Percentiles rank a stretch among this genome's conserved stretches.
These are phyloP conservation scores for Cymbopogon citratus DNA, from an alignment of 176 grass and related monocot species.

Conservation along the genomic window DNA sequence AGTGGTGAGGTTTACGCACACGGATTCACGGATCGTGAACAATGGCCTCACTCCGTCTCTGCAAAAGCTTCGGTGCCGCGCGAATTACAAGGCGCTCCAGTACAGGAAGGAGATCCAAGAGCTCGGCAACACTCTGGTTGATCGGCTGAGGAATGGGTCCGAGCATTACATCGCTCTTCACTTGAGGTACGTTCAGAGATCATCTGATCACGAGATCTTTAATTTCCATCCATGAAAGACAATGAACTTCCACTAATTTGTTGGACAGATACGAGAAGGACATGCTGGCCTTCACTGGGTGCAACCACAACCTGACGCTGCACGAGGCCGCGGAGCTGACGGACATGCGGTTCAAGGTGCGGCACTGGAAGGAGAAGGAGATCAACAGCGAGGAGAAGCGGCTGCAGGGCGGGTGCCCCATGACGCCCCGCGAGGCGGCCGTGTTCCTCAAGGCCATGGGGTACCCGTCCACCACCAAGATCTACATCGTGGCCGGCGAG, in stretches of 20 bases:
- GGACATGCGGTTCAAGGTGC: slow-evolving; percentile 52
- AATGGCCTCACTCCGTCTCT: slow-evolving; percentile 55
- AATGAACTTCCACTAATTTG: not conserved
- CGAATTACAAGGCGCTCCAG: slow-evolving; percentile 59
- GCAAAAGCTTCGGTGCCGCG: slow-evolving; percentile 61
- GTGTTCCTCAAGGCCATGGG: slow-evolving; percentile 76
- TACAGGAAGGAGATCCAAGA: slow-evolving; percentile 50
- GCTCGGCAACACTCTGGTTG: slow-evolving; percentile 40
- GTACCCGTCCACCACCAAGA: slow-evolving; percentile 55
- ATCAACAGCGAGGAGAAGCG: slow-evolving; percentile 62
- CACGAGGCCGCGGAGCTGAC: slow-evolving; percentile 48
- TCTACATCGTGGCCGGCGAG: slow-evolving; percentile 71
- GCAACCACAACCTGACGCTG: slow-evolving; percentile 55
- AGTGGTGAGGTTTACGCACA: slow-evolving; percentile 59
- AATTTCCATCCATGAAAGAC: no score
- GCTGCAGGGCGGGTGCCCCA: slow-evolving; percentile 54
- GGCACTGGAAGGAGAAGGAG: slow-evolving; percentile 75
- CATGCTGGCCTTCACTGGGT: slow-evolving; percentile 76
- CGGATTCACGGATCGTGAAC: slow-evolving; percentile 66
- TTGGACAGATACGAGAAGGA: slow-evolving; percentile 71
- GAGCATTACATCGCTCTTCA: slow-evolving; percentile 72
- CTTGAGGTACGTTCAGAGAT: slow-evolving; percentile 37
- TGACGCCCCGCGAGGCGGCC: slow-evolving; percentile 72
- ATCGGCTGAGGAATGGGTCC: slow-evolving; percentile 36
- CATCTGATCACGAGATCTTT: no score